phyloP scores from a whole-genome alignment of 371 early-diverging fungal genomes.

The Mucor piriformis region DNA sequence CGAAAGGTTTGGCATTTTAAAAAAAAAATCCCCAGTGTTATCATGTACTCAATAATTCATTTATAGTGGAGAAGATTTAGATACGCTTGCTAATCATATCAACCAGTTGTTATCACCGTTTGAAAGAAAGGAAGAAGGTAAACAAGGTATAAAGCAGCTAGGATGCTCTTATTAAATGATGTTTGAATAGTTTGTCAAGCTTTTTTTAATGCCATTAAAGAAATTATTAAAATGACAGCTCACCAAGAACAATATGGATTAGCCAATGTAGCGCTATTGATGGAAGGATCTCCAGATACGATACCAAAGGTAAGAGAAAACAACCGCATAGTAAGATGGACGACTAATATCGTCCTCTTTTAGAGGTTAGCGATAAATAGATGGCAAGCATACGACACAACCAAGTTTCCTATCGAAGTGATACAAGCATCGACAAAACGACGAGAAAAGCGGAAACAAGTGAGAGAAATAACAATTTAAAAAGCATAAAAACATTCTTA shows the following conservation, averaged over 20 bases:
- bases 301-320: slow-evolving; percentile 16
- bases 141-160: no score
- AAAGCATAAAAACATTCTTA: background rate
- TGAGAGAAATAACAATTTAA: slow-evolving; percentile 6
- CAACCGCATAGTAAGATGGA: no score
- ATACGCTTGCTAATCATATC: slow-evolving; percentile 9
- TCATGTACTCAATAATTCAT: background rate
- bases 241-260: slow-evolving; percentile 25
- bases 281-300: slow-evolving; percentile 8
- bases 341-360: no score
- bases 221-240: slow-evolving; percentile 25
- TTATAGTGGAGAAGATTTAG: slow-evolving; percentile 13
- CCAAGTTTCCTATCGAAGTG: slow-evolving; percentile 37
- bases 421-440: slow-evolving; percentile 19
- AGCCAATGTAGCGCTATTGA: slow-evolving; percentile 9
- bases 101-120: slow-evolving; percentile 19
- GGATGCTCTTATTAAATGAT: no score
- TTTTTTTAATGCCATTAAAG: slow-evolving; percentile 33
- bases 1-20: no score
- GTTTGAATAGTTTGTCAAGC: slow-evolving; percentile 16
- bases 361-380: slow-evolving; percentile 55
- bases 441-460: slow-evolving; percentile 31
- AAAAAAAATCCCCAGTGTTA: no score
- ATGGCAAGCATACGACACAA: slow-evolving; percentile 61
- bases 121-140: background rate